phyloP scores from a whole-genome alignment of 768 basidiomycete species.

The Rhizopogon rudus region DNA sequence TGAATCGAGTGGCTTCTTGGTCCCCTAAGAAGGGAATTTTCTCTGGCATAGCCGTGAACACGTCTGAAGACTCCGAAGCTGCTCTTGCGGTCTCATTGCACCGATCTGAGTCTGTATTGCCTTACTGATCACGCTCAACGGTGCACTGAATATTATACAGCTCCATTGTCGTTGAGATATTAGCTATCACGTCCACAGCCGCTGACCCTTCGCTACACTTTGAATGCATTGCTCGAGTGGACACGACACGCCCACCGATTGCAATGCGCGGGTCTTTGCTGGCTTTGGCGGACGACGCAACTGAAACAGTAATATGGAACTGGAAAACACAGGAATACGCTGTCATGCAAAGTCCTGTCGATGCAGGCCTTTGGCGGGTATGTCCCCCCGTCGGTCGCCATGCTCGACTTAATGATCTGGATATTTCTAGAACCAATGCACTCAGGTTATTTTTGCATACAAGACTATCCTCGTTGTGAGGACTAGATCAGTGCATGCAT shows the following conservation, averaged over 20 bases:
- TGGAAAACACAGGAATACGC: constrained; percentile 47
- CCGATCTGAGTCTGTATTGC: constrained; percentile 39
- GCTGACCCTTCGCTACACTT: constrained; percentile 19
- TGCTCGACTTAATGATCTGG: constrained; percentile 2
- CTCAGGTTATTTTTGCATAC: constrained; percentile 46
- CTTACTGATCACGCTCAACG: constrained; percentile 5
- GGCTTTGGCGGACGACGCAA: constrained; percentile 48
- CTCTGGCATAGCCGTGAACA: constrained; percentile 47
- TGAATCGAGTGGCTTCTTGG: constrained; percentile 43
- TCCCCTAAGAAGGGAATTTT: constrained; percentile 48
- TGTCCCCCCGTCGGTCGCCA: not conserved
- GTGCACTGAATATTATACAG: constrained; percentile 14
- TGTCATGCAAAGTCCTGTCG: constrained; percentile 34
- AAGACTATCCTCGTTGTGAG: constrained; percentile 51
- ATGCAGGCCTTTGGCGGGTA: constrained; percentile 30
- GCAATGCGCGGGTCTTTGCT: constrained; percentile 47
- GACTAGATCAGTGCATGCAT: constrained; percentile 54
- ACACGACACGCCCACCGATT: constrained; percentile 41
- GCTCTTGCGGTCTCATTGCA: constrained; percentile 46
- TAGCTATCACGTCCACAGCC: constrained; percentile 14
- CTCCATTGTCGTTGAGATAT: constrained; percentile 21
- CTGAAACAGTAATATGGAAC: constrained; percentile 49
- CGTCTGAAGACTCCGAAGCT: constrained; percentile 37
- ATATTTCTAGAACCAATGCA: constrained; percentile 39
- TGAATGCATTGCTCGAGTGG: constrained; percentile 27